Conservation (phyloP, 306 rosid genomes). For the Fragaria nilgerrensis region DNA sequence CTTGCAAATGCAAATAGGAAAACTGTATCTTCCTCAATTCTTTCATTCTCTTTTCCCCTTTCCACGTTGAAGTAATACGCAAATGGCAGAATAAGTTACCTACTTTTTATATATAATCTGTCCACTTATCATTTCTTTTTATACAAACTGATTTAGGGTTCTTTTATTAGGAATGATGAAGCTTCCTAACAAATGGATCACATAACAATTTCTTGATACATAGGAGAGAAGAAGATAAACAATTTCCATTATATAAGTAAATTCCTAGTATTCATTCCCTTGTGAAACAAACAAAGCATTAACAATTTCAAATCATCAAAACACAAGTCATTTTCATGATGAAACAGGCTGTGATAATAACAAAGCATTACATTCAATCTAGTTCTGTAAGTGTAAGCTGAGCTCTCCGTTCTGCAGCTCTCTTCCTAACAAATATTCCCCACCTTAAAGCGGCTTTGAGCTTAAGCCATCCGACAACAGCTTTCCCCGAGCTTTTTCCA, state of each 20-base stretch:
- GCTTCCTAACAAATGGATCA: not conserved
- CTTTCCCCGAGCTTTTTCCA: slow-evolving; percentile 61
- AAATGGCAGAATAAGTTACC: not conserved
- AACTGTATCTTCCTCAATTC: slow-evolving; percentile 15
- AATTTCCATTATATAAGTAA: not conserved
- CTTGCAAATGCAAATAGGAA: slow-evolving; percentile 25
- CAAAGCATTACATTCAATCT: slow-evolving; percentile 38
- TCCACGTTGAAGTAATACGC: slow-evolving; percentile 15
- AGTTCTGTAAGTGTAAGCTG: slow-evolving; percentile 74
- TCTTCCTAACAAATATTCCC: slow-evolving; percentile 80
- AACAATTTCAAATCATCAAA: not conserved
- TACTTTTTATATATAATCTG: not conserved
- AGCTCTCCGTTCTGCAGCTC: slow-evolving; percentile 81
- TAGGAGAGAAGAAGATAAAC: not conserved
- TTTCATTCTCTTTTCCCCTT: slow-evolving; percentile 7
- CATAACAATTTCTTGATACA: not conserved
- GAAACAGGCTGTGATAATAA: not conserved
- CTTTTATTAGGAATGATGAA: not conserved
- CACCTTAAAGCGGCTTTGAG: slow-evolving; percentile 90
- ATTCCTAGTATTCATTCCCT: not conserved
- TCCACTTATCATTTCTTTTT: not conserved
- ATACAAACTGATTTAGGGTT: not conserved
- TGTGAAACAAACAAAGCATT: slow-evolving; percentile 4
- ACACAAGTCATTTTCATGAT: not conserved
- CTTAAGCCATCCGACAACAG: slow-evolving; percentile 90